Base-by-base conservation (phyloP, 768 basidiomycete genomes). In the Crucibulum laeve region DNA sequence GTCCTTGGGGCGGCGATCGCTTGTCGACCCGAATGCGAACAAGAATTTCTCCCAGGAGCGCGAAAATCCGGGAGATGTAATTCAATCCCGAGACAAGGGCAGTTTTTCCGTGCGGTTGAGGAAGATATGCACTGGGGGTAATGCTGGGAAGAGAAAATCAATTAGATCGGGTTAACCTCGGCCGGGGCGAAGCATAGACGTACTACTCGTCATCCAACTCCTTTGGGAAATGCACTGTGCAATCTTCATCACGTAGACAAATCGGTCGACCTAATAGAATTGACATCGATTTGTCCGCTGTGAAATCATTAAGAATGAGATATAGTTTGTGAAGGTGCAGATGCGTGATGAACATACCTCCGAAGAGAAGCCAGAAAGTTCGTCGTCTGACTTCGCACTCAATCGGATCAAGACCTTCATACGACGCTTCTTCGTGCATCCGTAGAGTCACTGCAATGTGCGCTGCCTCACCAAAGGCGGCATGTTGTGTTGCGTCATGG, bases 191-290 rank as follows among this genome's bases (percentile, higher is more conserved):
- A 44, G 43, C 51, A 53, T 41, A 28, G 44, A 79, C 86, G 54
- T 64, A 91, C 88, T 89, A 91, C 69, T 91, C 88, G 58, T 91
- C 88, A 62, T 91, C 88, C 45, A 91, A 68, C 64, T 91, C 88
- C 62, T 84, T 87, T 21, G 89, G 89, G 65, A 91, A 90, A 59
- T 89, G 83, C 2, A 89, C 79, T 6, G 88, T 90, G 63, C 90
- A 92, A 61, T 95, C 91, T 59, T 93, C 92, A 56, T 92, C 89
- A 42, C 88, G 77, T 55, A 93, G 70, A 61, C 82, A 88, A 50
- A 92, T 88, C 28, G 90, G 89, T 46, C 91, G 74, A 14, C 87
- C 88, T 35, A 91, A 72, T 32, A 92, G 69, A 53, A 91, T 85
- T 38, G 87, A 85, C 84, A 86, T 87, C 14, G 89, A 91, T 64